Evolutionary conservation across 192 early-diverging fungal species (phyloP).

Genomic region (Dissophora ornata): DNA sequence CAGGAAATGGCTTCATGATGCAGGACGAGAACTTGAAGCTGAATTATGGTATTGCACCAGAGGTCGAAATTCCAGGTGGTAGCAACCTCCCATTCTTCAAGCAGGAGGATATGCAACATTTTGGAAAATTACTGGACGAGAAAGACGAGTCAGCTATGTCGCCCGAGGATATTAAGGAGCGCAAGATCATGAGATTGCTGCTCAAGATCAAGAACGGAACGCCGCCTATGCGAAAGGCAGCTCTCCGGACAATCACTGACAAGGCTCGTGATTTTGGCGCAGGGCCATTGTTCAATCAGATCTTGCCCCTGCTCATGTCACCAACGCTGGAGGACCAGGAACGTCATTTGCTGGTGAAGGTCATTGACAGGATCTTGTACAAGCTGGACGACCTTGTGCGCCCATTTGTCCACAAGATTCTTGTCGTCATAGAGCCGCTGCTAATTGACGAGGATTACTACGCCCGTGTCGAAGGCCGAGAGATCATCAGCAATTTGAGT

Average conservation of each 20-base stretch:
- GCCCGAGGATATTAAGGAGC: constrained; percentile 91
- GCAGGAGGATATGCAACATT: constrained; percentile 97
- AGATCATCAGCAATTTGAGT: constrained; percentile 96
- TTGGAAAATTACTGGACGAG: constrained; percentile 90
- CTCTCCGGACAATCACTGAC: constrained; percentile 95
- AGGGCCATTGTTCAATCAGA: constrained; percentile 95
- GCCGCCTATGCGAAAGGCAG: constrained; percentile 91
- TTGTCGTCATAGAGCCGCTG: constrained; percentile 98
- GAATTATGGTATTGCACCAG: constrained; percentile 74
- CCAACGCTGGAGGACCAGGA: constrained; percentile 98
- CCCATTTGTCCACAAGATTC: constrained; percentile 97
- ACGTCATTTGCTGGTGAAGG: constrained; percentile 97
- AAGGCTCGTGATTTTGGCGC: constrained; percentile 96
- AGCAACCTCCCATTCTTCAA: constrained; percentile 92
- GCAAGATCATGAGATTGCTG: constrained; percentile 94
- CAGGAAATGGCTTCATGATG: constrained; percentile 86
- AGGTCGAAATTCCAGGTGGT: constrained; percentile 87
- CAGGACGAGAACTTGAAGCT: constrained; percentile 77
- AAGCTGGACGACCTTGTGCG: constrained; percentile 96
- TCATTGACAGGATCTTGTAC: constrained; percentile 96
- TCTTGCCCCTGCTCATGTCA: constrained; percentile 95
- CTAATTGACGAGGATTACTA: constrained; percentile 98
- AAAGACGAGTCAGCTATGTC: constrained; percentile 85
- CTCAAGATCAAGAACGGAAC: constrained; percentile 99
- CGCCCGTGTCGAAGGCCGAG: constrained; percentile 95